Base-by-base conservation (phyloP, 176 grass and related monocot species). In the Eragrostis nindensis region DNA sequence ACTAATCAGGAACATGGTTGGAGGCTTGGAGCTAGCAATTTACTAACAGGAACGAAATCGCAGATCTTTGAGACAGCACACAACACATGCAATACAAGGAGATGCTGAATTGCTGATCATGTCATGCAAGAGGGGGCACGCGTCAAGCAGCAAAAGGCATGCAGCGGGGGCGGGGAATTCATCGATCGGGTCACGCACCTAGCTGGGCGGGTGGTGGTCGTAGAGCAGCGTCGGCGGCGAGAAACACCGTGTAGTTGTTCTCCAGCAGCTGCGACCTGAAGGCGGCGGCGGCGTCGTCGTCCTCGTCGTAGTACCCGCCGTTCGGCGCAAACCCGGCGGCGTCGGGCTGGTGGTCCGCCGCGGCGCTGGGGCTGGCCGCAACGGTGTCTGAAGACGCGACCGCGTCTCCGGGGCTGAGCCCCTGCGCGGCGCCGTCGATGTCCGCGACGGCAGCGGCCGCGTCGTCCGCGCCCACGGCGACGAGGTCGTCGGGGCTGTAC, bases 151-250 rank as follows among this genome's bases (percentile, higher is more conserved):
- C 5, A 27, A 61, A 19, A 32, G 18, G 8, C 64, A 67, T 67
- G 64, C 64, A 42, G 64, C 64, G 1, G 64, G 83, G 47, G 64
- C 52, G 25, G 13, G 14, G 66, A 39, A 25, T 77, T 25, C 25
- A 65, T 46, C 8, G 81, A 39, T 80, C 24, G 70, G 66, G 30
- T 82, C 53, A 60, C 74, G 57, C 68, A 90, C 88, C 83, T 90
- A 82, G 59, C 22, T 26, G 78, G 82, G 59, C 49, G 77, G 83
- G 83, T 77, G 73, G 86, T 94, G 79, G 81, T 94, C 91, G 46
- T 69, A 85, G 83, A 86, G 47, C 57, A 86, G 50, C 53, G 82
- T 53, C 82, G 82, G 30, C 85, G 88, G 85, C 22, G 91, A 91
- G 82, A 83, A 62, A 73, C 59, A 80, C 75, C 44, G 68, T 5